A percentile compares a stretch with the other conserved stretches of the same genome.
phyloP scores from a whole-genome alignment of 1,284 basidiomycete genomes.

The Marasmius fiardii region DNA sequence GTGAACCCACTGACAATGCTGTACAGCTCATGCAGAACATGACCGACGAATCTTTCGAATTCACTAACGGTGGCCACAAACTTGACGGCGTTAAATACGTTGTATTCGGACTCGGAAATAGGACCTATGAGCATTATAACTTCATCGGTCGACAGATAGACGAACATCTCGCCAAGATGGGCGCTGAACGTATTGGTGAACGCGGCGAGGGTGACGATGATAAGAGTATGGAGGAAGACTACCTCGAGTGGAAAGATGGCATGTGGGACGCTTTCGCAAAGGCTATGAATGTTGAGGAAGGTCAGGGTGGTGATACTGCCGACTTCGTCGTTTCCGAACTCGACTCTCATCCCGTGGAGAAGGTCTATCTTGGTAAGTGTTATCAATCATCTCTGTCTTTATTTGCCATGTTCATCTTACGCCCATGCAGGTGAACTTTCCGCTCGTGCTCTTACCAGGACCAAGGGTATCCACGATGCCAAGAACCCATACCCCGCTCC shows the following conservation, averaged over 20 bases:
- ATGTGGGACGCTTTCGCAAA: slow-evolving; percentile 91
- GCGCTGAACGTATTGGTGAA: slow-evolving; percentile 85
- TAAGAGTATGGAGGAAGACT: slow-evolving; percentile 99
- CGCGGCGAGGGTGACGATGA: slow-evolving; percentile 98
- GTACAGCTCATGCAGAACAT: slow-evolving; percentile 92
- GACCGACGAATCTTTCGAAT: slow-evolving; percentile 82
- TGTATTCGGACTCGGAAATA: slow-evolving; percentile 93
- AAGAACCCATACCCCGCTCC: slow-evolving; percentile 97
- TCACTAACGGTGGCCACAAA: slow-evolving; percentile 74
- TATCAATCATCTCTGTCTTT: not conserved
- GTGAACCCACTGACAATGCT: slow-evolving; percentile 99
- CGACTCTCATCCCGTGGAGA: slow-evolving; percentile 68
- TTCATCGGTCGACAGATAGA: slow-evolving; percentile 85
- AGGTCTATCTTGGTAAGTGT: slow-evolving; percentile 83
- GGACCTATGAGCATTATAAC: slow-evolving; percentile 96
- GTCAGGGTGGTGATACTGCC: slow-evolving; percentile 91
- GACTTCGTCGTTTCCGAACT: slow-evolving; percentile 93
- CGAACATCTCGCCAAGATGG: slow-evolving; percentile 70
- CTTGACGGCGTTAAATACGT: slow-evolving; percentile 93
- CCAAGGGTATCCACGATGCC: slow-evolving; percentile 92
- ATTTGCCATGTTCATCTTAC: slow-evolving; percentile 11
- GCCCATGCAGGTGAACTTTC: slow-evolving; percentile 72
- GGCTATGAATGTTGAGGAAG: slow-evolving; percentile 89
- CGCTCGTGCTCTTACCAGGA: slow-evolving; percentile 84
- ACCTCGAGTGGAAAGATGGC: slow-evolving; percentile 98